A percentile compares a stretch with the other conserved stretches of the same genome.
These are phyloP conservation scores for Suillus luteus DNA, from an alignment of 768 basidiomycete species.

Conservation along the genomic window DNA sequence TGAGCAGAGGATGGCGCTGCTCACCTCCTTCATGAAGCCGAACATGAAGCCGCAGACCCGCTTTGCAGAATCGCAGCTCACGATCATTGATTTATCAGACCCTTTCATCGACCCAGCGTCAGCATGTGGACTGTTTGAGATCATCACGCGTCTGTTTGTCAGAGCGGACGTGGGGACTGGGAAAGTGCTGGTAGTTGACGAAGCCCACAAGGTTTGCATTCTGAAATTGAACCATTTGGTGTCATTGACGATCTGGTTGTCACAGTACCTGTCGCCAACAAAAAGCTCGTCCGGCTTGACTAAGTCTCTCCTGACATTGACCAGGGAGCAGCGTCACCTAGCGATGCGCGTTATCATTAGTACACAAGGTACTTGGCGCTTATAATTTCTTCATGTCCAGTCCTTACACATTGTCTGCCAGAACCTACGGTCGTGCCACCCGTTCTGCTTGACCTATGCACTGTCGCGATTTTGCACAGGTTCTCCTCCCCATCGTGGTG, in stretches of 20 bases:
- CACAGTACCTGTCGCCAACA: conserved; percentile 58
- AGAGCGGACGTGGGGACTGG: conserved; percentile 60
- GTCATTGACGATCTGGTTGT: conserved; percentile 5
- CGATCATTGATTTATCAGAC: conserved; percentile 71
- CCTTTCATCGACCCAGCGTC: conserved; percentile 69
- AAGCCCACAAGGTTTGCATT: conserved; percentile 65
- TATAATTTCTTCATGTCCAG: neutral
- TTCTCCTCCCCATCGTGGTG: conserved; percentile 81
- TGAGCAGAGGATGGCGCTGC: conserved; percentile 62
- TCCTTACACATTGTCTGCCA: conserved; percentile 27
- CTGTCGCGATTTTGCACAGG: conserved; percentile 64
- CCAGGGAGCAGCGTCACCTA: conserved; percentile 70
- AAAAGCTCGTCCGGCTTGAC: conserved; percentile 55
- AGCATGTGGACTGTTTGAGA: conserved; percentile 73
- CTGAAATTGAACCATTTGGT: neutral
- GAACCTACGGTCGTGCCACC: conserved; percentile 76
- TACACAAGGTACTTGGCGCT: conserved; percentile 57
- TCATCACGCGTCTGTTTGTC: conserved; percentile 64
- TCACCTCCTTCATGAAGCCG: conserved; percentile 57
- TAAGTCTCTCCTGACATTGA: conserved; percentile 55
- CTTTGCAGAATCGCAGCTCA: conserved; percentile 59
- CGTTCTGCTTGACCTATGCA: conserved; percentile 66
- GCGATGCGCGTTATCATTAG: conserved; percentile 74
- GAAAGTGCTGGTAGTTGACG: conserved; percentile 72
- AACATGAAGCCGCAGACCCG: conserved; percentile 41